Conservation (phyloP, 2,329 filamentous ascomycete species). For the Ophiostoma sp. region DNA sequence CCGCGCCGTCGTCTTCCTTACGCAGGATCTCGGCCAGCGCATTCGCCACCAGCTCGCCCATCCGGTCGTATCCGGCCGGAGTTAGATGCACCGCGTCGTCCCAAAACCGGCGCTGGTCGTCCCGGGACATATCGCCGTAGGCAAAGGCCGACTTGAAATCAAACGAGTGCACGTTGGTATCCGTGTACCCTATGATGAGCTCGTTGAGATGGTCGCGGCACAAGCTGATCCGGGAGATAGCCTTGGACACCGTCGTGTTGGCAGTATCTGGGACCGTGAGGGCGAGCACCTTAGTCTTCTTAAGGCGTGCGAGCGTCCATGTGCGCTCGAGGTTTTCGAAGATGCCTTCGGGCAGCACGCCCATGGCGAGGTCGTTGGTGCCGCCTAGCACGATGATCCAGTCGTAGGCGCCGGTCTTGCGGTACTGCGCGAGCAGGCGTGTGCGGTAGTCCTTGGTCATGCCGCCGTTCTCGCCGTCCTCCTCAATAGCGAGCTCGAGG, state of each 20-base stretch:
- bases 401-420: constrained; percentile 39
- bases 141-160: constrained; percentile 53
- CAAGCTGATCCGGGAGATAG: neutral
- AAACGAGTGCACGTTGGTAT: constrained; percentile 50
- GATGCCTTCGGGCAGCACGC: constrained; percentile 38
- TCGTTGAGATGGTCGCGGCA: constrained; percentile 42
- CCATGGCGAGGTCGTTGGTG: constrained; percentile 56
- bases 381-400: constrained; percentile 61
- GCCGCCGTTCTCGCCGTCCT: constrained; percentile 31
- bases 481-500: constrained; percentile 29
- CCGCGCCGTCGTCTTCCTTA: constrained; percentile 32
- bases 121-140: constrained; percentile 44
- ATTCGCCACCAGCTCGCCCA: constrained; percentile 53
- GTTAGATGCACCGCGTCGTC: constrained; percentile 58
- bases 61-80: constrained; percentile 54
- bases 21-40: constrained; percentile 45
- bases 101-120: constrained; percentile 49
- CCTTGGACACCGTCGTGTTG: constrained; percentile 6
- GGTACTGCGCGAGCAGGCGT: constrained; percentile 26
- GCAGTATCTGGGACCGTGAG: constrained; percentile 56
- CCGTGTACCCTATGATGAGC: constrained; percentile 46
- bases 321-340: constrained; percentile 44
- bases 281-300: constrained; percentile 53
- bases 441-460: constrained; percentile 27
- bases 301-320: constrained; percentile 47